phyloP scores from a whole-genome alignment of 192 early-diverging fungal genomes.

The Podila epigama region DNA sequence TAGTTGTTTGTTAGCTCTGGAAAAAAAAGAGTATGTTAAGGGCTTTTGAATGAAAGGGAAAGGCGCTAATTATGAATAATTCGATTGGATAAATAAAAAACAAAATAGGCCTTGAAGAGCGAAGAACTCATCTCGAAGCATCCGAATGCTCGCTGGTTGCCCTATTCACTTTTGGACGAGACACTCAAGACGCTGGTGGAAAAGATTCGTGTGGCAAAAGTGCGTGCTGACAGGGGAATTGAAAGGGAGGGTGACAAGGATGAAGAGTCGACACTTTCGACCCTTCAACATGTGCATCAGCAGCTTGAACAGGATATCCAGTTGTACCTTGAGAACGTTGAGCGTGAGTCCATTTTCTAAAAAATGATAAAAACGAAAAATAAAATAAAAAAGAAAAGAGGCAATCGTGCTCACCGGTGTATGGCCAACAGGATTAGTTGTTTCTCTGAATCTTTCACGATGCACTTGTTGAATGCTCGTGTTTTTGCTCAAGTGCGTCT shows the following conservation, averaged over 20 bases:
- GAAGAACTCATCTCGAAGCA: constrained; percentile 31
- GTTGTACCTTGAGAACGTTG: constrained; percentile 36
- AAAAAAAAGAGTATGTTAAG: no score
- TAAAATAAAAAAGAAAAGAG: no score
- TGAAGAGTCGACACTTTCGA: background rate
- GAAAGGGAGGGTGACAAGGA: background rate
- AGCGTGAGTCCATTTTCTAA: constrained; percentile 30
- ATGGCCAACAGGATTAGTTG: no score
- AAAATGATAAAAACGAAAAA: no score
- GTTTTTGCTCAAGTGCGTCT: no score
- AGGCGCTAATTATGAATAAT: no score
- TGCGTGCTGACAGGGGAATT: no score
- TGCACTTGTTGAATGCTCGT: no score
- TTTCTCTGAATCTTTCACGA: no score
- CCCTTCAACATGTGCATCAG: constrained; percentile 7
- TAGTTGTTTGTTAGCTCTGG: no score
- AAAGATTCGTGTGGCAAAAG: constrained; percentile 12
- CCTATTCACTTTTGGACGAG: constrained; percentile 40
- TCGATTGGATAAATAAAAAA: background rate
- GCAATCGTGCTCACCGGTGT: no score
- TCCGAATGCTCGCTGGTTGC: constrained; percentile 41
- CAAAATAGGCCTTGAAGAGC: constrained; percentile 20
- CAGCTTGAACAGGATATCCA: constrained; percentile 26
- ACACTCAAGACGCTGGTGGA: constrained; percentile 18
- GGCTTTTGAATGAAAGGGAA: no score